Percentiles rank a stretch among this genome's conserved stretches.
These are phyloP conservation scores for Cordyceps cicadae DNA, from an alignment of 2,329 filamentous ascomycete species.

Conservation along the genomic window DNA sequence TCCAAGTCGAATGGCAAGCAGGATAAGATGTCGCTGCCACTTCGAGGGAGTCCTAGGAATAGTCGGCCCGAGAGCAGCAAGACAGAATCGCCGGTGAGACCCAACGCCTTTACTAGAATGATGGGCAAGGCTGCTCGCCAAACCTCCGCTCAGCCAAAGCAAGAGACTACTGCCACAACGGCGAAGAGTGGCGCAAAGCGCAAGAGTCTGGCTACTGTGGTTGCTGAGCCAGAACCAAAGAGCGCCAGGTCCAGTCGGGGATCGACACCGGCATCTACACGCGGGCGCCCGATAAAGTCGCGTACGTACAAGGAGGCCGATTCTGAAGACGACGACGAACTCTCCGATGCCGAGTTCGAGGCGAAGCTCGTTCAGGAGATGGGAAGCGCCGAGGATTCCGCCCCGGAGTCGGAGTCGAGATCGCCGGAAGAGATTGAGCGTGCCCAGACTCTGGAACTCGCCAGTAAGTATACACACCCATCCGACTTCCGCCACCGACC, in stretches of 20 bases:
- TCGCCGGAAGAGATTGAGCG: constrained; percentile 55
- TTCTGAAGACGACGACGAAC: constrained; percentile 49
- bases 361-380: constrained; percentile 61
- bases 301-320: constrained; percentile 46
- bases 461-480: constrained; percentile 47
- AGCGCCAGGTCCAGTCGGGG: constrained; percentile 65
- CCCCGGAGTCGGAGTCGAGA: constrained; percentile 23
- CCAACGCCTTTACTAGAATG: constrained; percentile 40
- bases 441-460: constrained; percentile 62
- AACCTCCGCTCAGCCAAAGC: constrained; percentile 19
- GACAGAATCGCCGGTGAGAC: constrained; percentile 13
- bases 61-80: constrained; percentile 19
- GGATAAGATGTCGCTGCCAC: constrained; percentile 23
- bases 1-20: constrained; percentile 12
- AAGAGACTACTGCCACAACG: constrained; percentile 14
- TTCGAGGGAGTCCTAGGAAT: constrained; percentile 29
- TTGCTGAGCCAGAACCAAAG: constrained; percentile 44
- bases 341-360: constrained; percentile 83
- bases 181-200: constrained; percentile 22
- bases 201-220: constrained; percentile 22
- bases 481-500: not conserved
- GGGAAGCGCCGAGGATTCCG: constrained; percentile 31
- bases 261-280: constrained; percentile 59
- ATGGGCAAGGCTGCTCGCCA: constrained; percentile 34
- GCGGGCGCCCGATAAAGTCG: constrained; percentile 42